Base-by-base conservation (phyloP, 2,329 filamentous ascomycete genomes). In the Apiospora arundinis region DNA sequence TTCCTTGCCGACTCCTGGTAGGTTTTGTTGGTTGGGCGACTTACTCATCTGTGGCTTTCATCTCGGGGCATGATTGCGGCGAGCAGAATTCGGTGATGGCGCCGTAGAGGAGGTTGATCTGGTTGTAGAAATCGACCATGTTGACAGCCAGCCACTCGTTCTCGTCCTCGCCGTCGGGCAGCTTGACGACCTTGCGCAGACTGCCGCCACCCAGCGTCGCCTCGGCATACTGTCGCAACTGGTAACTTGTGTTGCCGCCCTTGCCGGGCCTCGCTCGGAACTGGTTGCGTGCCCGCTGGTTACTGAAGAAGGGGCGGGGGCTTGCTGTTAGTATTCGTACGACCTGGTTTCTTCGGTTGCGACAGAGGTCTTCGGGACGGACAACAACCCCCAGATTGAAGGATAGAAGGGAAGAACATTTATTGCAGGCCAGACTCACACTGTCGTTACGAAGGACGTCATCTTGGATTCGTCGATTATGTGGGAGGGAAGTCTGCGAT, bases 101-200 rank as follows among this genome's bases (percentile, higher is more conserved):
- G 72, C 97, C 97, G 82, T 99, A 99, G 72, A 99, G 92, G 46
- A 99, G 89, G 84, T 99, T 99, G 87, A 99, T 97, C 84, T 99
- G 96, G 86, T 99, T 99, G 90, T 99, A 99, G 84, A 99, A 99
- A 84, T 99, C 96, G 85, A 99, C 96, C 86, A 99, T 93, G 84
- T 99, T 99, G 77, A 99, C 96, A 40, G 96, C 96, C 73, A 99
- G 84, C 96, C 96, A 99, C 83, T 99, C 96, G 81, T 98, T 97
- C 84, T 97, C 89, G 80, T 99, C 96, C 81, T 99, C 96, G 72
- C 97, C 96, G 80, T 99, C 97, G 18, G 97, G 96, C 73, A 99
- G 87, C 86, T 95, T 97, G 76, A 99, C 96, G 40, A 97, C 95
- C 85, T 99, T 98, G 78, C 95, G 91, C 83, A 99, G 85, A 83